Evolutionary conservation across 139 green algal species (phyloP).

Genomic region (Haematococcus sp.): DNA sequence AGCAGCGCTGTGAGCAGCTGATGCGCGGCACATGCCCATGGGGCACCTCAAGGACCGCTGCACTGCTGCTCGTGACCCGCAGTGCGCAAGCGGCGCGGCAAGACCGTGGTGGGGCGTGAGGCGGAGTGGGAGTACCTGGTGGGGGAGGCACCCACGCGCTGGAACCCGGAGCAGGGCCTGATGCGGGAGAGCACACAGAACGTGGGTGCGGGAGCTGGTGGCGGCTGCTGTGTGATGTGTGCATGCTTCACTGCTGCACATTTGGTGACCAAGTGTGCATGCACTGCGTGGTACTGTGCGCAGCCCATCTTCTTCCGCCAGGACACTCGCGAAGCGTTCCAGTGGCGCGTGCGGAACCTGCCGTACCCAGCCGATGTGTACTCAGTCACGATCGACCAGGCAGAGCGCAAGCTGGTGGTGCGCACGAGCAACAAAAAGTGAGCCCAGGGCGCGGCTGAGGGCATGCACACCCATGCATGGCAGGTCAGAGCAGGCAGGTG

Average conservation of each 20-base stretch:
- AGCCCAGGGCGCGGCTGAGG: background rate
- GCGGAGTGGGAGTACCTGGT: constrained; percentile 42
- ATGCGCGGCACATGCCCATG: too few relatives aligned
- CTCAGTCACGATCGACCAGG: constrained; percentile 24
- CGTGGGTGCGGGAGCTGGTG: constrained; percentile 13
- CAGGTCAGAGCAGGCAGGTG: too few relatives aligned
- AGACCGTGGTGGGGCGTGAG: constrained; percentile 29
- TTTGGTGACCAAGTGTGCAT: background rate
- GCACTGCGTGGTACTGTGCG: background rate
- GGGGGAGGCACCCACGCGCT: constrained; percentile 20
- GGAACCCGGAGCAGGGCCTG: constrained; percentile 13
- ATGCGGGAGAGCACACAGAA: constrained; percentile 36
- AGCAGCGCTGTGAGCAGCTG: too few relatives aligned
- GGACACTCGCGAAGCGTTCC: constrained; percentile 33
- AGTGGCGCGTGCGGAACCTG: constrained; percentile 51
- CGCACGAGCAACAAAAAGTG: constrained; percentile 54
- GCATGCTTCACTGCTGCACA: background rate
- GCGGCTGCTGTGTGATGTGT: background rate
- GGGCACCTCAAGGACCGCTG: too few relatives aligned
- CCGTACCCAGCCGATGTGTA: constrained; percentile 37
- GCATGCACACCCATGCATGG: background rate
- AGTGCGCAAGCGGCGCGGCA: constrained; percentile 36
- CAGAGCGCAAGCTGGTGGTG: constrained; percentile 33
- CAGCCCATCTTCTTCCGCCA: constrained; percentile 32
- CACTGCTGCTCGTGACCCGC: constrained; percentile 3